A percentile compares a stretch with the other conserved stretches of the same genome.
Evolutionary conservation across 2,329 filamentous ascomycete species (phyloP).

Genomic region (Talaromyces atroroseus): DNA sequence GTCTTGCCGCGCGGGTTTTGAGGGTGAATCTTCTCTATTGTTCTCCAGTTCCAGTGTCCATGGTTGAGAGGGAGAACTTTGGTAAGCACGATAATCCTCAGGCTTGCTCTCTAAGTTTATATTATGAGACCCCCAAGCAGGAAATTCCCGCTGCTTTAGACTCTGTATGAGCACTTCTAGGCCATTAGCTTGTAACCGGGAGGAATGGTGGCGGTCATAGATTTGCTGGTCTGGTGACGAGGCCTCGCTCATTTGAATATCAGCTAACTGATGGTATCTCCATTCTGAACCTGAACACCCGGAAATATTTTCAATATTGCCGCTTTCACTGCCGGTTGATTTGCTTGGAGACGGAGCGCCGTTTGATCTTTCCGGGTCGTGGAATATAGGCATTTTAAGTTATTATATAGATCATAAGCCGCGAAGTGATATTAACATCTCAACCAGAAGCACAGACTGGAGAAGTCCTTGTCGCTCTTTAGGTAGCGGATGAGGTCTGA

Average conservation of each 20-base stretch:
- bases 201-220: constrained; percentile 14
- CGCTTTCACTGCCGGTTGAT: not conserved
- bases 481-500: not conserved
- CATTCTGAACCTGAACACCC: constrained; percentile 11
- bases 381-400: constrained; percentile 24
- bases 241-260: constrained; percentile 15
- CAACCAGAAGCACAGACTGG: not conserved
- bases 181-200: constrained; percentile 41
- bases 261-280: constrained; percentile 11
- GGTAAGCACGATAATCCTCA: constrained; percentile 35
- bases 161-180: constrained; percentile 76
- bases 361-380: constrained; percentile 23
- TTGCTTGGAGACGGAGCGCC: constrained; percentile 7
- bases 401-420: not conserved
- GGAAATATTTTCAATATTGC: constrained; percentile 13
- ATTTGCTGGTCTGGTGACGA: constrained; percentile 15
- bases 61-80: constrained; percentile 32
- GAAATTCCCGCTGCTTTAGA: constrained; percentile 72
- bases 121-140: constrained; percentile 64
- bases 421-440: constrained; percentile 2
- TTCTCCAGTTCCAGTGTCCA: constrained; percentile 24
- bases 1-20: constrained; percentile 30
- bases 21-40: not conserved
- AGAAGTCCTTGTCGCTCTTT: not conserved
- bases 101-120: constrained; percentile 51